These are phyloP conservation scores for Senna siamea DNA, from an alignment of 306 rosid species.

Conservation along the genomic window DNA sequence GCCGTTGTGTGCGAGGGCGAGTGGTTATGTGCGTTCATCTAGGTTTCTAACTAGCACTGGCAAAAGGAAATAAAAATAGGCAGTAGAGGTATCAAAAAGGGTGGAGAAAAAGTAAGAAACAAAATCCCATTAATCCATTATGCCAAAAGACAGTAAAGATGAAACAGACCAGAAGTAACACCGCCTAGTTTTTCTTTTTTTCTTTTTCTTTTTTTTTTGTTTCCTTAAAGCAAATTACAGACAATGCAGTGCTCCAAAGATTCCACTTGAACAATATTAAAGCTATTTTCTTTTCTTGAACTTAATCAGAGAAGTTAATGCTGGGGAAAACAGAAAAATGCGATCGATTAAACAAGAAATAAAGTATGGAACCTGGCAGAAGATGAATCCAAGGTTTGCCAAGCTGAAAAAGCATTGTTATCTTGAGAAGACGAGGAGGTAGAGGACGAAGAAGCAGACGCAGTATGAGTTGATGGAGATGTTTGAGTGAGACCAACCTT, in stretches of 20 bases:
- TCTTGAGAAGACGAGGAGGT: slow-evolving; percentile 56
- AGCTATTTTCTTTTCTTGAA: slow-evolving; percentile 19
- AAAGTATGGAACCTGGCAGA: slow-evolving; percentile 62
- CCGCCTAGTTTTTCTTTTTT: slow-evolving; percentile 29
- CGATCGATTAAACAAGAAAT: neutral
- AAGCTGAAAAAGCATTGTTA: slow-evolving; percentile 64
- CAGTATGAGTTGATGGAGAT: slow-evolving; percentile 52
- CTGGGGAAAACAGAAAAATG: neutral
- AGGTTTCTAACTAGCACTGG: neutral
- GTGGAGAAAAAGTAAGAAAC: neutral
- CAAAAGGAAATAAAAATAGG: neutral
- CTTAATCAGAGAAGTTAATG: slow-evolving; percentile 17
- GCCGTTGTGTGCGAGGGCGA: neutral
- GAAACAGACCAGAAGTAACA: slow-evolving; percentile 1
- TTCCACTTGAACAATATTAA: slow-evolving; percentile 25
- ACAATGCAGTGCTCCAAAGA: slow-evolving; percentile 45
- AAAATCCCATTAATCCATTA: slow-evolving; percentile 13
- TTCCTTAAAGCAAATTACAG: slow-evolving; percentile 13
- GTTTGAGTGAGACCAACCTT: slow-evolving; percentile 92
- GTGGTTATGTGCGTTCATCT: slow-evolving; percentile 2
- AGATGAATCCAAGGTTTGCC: slow-evolving; percentile 54
- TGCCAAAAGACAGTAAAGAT: neutral
- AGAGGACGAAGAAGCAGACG: slow-evolving; percentile 46
- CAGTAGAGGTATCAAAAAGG: neutral
- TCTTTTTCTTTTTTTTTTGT: neutral